A percentile compares a stretch with the other conserved stretches of the same genome.
Conservation (phyloP, 192 early-diverging fungal genomes). For the Backusella luteola region DNA sequence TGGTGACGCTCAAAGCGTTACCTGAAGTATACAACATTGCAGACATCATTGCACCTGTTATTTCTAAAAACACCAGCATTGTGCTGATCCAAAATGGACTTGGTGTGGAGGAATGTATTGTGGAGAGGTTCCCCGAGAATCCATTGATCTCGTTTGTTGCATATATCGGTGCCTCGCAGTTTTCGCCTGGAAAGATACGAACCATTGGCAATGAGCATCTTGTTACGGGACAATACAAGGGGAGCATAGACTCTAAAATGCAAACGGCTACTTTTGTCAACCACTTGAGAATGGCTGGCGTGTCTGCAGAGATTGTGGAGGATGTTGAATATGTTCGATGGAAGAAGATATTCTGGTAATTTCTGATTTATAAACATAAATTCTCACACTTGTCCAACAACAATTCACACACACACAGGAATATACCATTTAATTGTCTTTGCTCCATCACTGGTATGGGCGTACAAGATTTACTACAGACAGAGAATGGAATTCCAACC, state of each 20-base stretch:
- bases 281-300: conserved; percentile 40
- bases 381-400: neutral
- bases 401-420: conserved; percentile 36
- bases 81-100: conserved; percentile 76
- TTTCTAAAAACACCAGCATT: conserved; percentile 52
- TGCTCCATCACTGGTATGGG: conserved; percentile 59
- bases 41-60: conserved; percentile 53
- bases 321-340: conserved; percentile 62
- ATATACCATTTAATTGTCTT: conserved; percentile 64
- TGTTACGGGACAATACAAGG: conserved; percentile 39
- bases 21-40: conserved; percentile 57
- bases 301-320: conserved; percentile 36
- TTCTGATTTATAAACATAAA: neutral
- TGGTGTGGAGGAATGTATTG: conserved; percentile 58
- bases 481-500: conserved; percentile 42
- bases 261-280: conserved; percentile 38
- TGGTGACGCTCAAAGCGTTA: conserved; percentile 68
- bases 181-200: conserved; percentile 46
- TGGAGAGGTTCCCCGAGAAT: conserved; percentile 54
- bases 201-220: conserved; percentile 44
- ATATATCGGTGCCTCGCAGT: conserved; percentile 64
- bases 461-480: conserved; percentile 51
- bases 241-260: conserved; percentile 26
- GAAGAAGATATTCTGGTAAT: conserved; percentile 68
- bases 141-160: conserved; percentile 60